phyloP scores from a whole-genome alignment of 129 eudicot genomes.

The Tanacetum coccineum region DNA sequence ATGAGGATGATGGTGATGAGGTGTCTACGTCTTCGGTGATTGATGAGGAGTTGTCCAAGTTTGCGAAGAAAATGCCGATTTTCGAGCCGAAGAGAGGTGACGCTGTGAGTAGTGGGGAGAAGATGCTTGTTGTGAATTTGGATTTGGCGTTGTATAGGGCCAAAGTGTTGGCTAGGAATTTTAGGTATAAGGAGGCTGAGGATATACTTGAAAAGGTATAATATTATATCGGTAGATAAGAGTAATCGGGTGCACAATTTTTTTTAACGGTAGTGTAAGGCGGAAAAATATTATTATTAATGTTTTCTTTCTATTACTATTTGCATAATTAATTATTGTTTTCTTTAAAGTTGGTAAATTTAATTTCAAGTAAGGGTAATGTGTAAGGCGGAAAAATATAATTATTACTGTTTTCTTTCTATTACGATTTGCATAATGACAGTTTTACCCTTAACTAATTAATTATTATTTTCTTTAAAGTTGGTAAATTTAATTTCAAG shows the following conservation, averaged over 20 bases:
- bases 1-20: not conserved
- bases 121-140: slow-evolving; percentile 67
- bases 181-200: slow-evolving; percentile 66
- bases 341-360: too few relatives aligned
- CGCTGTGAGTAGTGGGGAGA: slow-evolving; percentile 38
- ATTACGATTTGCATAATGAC: too few relatives aligned
- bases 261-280: too few relatives aligned
- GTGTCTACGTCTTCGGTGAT: slow-evolving; percentile 32
- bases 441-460: too few relatives aligned
- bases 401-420: too few relatives aligned
- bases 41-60: slow-evolving; percentile 57
- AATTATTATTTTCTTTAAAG: too few relatives aligned
- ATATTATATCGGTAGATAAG: not conserved
- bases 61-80: slow-evolving; percentile 77
- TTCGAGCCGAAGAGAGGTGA: slow-evolving; percentile 82
- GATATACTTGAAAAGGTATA: slow-evolving; percentile 64
- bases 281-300: too few relatives aligned
- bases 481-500: too few relatives aligned
- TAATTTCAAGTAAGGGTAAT: too few relatives aligned
- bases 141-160: slow-evolving; percentile 87
- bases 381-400: too few relatives aligned
- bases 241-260: not conserved
- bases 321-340: too few relatives aligned
- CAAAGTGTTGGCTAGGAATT: slow-evolving; percentile 61
- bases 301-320: too few relatives aligned